Base-by-base conservation (phyloP, 75 land plant genomes). In the Gnetum montanum region DNA sequence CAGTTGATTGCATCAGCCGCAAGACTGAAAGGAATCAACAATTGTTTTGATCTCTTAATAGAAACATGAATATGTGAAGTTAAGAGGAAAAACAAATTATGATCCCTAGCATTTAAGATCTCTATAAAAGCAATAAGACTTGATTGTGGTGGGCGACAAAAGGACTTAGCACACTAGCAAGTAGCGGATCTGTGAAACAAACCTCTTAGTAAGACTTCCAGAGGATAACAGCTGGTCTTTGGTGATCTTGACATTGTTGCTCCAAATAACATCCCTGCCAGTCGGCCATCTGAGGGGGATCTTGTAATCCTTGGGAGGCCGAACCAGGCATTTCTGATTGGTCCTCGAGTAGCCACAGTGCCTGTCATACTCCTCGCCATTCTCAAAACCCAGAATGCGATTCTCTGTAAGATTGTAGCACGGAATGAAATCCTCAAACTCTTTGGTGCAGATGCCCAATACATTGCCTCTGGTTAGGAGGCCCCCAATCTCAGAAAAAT, bases 251-350 rank as follows among this genome's bases (percentile, higher is more conserved):
- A 84, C 65, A 66, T 84, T 84, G 22, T 69, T 66, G 38, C 66
- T 71, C 82, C 81, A 84, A 38, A 84, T 66, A 23, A 65, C 56
- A 57, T 81, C 80, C 55, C 76, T 69, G 38, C 90, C 77, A 34
- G 61, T 59, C 13, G 93, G 93, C 93, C 93, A 88, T 26, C 74
- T 68, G 36, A 78, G 61, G 3, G 89, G 93, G 34, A 73, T 71
- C 63, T 75, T 78, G 58, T 88, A 88, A 4, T 77, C 90, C 54
- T 72, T 72, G 7, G 90, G 85, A 22, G 90, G 79, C 15, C 78
- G 85, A 46, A 88, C 59, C 48, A 88, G 57, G 56, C 93, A 88
- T 13, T 50, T 65, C 53, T 51, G 18, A 19, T 37, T 74, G 7
- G 45, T 44, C 29, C 63, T 43, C 16, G 70, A 60, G 8, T 67